A percentile compares a stretch with the other conserved stretches of the same genome.
These are phyloP conservation scores for Galeopsis tetrahit DNA, from an alignment of 257 asterid species.

Conservation along the genomic window DNA sequence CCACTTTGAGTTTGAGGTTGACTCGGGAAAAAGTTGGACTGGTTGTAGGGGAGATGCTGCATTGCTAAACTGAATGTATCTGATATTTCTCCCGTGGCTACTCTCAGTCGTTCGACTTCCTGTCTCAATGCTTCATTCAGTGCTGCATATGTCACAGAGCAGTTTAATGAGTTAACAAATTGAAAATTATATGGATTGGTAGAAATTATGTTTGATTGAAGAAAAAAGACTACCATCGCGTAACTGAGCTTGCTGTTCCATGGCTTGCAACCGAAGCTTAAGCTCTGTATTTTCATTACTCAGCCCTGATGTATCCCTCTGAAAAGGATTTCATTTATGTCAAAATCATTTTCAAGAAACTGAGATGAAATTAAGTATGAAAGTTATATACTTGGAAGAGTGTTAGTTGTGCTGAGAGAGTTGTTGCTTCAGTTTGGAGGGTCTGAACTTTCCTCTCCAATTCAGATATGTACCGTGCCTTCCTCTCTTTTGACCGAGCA, in stretches of 20 bases:
- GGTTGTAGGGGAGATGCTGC: slow-evolving; percentile 70
- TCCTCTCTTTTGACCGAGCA: slow-evolving; percentile 95
- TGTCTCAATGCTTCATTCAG: slow-evolving; percentile 85
- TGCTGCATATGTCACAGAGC: slow-evolving; percentile 47
- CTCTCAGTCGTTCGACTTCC: slow-evolving; percentile 79
- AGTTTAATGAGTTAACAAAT: slow-evolving; percentile 46
- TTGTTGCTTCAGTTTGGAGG: slow-evolving; percentile 92
- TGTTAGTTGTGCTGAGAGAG: slow-evolving; percentile 84
- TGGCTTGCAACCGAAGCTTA: slow-evolving; percentile 90
- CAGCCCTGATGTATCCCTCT: slow-evolving; percentile 92
- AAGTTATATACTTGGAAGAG: slow-evolving; percentile 63
- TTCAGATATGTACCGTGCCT: slow-evolving; percentile 85
- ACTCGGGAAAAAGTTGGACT: slow-evolving; percentile 52
- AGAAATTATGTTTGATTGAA: background rate
- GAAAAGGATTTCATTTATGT: slow-evolving; percentile 29
- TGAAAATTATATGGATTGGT: slow-evolving; percentile 36
- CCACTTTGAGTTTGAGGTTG: slow-evolving; percentile 49
- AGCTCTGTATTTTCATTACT: slow-evolving; percentile 91
- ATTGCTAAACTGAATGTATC: slow-evolving; percentile 60
- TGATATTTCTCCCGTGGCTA: slow-evolving; percentile 74
- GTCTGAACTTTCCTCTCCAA: slow-evolving; percentile 97
- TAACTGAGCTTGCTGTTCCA: slow-evolving; percentile 97
- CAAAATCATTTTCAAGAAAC: background rate
- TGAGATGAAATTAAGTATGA: background rate
- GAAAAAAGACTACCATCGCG: slow-evolving; percentile 72